phyloP scores from a whole-genome alignment of 768 basidiomycete species.

The Boletus speciosus region DNA sequence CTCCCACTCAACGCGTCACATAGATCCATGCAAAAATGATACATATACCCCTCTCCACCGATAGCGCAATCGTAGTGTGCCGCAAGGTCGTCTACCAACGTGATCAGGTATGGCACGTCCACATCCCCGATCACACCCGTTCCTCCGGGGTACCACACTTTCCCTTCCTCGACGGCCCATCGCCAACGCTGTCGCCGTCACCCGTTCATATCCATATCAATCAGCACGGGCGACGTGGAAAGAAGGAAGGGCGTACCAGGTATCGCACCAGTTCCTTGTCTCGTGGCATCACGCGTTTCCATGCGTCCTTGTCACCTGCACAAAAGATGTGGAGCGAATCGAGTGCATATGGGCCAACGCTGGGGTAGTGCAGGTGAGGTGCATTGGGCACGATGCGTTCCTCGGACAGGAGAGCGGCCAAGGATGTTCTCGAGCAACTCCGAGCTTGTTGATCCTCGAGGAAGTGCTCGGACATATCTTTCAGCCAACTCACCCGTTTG shows the following conservation, averaged over 20 bases:
- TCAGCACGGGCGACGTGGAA: neutral
- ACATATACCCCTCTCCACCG: constrained; percentile 25
- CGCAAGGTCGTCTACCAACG: constrained; percentile 40
- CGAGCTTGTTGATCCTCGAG: constrained; percentile 38
- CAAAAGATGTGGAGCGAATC: constrained; percentile 78
- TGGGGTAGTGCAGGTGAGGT: constrained; percentile 56
- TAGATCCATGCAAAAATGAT: constrained; percentile 26
- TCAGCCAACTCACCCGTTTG: constrained; percentile 53
- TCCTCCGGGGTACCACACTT: constrained; percentile 45
- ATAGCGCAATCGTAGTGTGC: constrained; percentile 21
- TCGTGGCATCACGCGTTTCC: constrained; percentile 58
- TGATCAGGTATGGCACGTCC: constrained; percentile 36
- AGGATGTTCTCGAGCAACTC: constrained; percentile 1
- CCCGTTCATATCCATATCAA: neutral
- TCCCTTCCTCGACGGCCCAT: constrained; percentile 58
- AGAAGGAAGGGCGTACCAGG: constrained; percentile 45
- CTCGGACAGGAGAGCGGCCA: neutral
- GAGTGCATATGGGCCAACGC: constrained; percentile 66
- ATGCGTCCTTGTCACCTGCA: constrained; percentile 37
- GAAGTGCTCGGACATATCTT: constrained; percentile 51
- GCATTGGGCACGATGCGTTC: constrained; percentile 33
- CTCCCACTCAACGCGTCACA: neutral
- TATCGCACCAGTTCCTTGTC: constrained; percentile 72
- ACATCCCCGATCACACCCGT: constrained; percentile 39
- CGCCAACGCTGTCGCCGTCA: constrained; percentile 58